Evolutionary conservation across 352 stramenopile genomes (phyloP).

Genomic region (Globisporangium paddicum): DNA sequence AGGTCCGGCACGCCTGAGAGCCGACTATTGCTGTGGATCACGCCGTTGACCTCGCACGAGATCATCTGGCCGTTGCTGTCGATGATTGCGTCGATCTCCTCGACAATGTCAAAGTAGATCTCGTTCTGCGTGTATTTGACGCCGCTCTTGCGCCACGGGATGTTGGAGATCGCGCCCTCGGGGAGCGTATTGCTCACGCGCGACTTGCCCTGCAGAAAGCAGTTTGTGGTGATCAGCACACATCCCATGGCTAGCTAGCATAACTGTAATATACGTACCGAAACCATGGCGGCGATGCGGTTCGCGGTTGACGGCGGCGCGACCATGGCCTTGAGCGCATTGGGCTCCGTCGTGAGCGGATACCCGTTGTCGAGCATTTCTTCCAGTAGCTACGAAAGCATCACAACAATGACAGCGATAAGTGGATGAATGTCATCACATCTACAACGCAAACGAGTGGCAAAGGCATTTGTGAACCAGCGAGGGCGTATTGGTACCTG

Average conservation of each 20-base stretch:
- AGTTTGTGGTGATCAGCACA: too few relatives aligned
- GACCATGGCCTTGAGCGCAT: conserved; percentile 97
- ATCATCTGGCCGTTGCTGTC: conserved; percentile 89
- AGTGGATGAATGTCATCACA: not conserved
- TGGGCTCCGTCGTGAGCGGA: conserved; percentile 96
- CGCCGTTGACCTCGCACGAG: conserved; percentile 93
- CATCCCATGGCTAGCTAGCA: too few relatives aligned
- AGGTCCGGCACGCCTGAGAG: conserved; percentile 97
- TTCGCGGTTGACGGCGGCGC: conserved; percentile 92
- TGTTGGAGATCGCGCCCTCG: conserved; percentile 92
- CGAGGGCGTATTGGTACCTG: too few relatives aligned
- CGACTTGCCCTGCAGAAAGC: conserved; percentile 81
- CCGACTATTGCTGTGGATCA: conserved; percentile 93
- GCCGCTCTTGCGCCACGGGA: conserved; percentile 96
- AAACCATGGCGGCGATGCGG: conserved; percentile 85
- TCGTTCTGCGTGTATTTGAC: conserved; percentile 97
- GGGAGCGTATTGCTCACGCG: conserved; percentile 90
- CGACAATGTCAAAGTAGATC: conserved; percentile 98
- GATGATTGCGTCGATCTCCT: conserved; percentile 98
- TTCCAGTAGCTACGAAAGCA: conserved; percentile 68
- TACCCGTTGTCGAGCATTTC: conserved; percentile 99
- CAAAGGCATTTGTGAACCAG: too few relatives aligned
- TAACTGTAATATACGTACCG: too few relatives aligned
- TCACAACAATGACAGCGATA: not conserved
- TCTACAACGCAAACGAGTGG: too few relatives aligned